Conservation (phyloP, 2,329 filamentous ascomycete species). For the Aspergillus ustus region DNA sequence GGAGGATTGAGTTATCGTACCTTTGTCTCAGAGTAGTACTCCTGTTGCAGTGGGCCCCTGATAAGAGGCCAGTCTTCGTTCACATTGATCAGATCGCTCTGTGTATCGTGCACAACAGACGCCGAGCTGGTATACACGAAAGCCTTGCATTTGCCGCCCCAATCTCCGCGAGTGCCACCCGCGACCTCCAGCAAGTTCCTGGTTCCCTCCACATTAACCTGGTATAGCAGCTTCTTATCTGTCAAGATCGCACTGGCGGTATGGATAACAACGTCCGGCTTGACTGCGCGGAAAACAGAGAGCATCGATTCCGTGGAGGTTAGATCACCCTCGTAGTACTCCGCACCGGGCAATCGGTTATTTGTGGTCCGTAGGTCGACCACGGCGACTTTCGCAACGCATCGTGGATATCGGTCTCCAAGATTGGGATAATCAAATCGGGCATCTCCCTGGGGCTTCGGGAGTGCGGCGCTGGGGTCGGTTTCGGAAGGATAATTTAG, state of each 20-base stretch:
- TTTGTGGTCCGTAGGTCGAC: conserved; percentile 72
- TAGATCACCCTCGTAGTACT: conserved; percentile 79
- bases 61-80: conserved; percentile 82
- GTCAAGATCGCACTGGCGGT: conserved; percentile 74
- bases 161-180: conserved; percentile 67
- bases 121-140: conserved; percentile 92
- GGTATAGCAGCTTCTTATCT: conserved; percentile 68
- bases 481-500: conserved; percentile 61
- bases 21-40: conserved; percentile 93
- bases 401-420: conserved; percentile 46
- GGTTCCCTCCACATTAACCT: conserved; percentile 89
- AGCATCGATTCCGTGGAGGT: conserved; percentile 67
- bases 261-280: conserved; percentile 86
- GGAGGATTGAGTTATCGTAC: conserved; percentile 46
- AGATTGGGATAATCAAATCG: conserved; percentile 44
- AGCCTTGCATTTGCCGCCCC: conserved; percentile 67
- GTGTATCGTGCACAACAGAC: conserved; percentile 83
- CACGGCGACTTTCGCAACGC: conserved; percentile 64
- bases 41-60: conserved; percentile 69
- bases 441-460: conserved; percentile 40
- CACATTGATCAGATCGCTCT: conserved; percentile 77
- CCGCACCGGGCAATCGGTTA: conserved; percentile 66
- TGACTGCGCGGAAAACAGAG: conserved; percentile 66
- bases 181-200: conserved; percentile 69
- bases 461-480: conserved; percentile 43